phyloP scores from a whole-genome alignment of 306 rosid species.

The Trifolium repens region DNA sequence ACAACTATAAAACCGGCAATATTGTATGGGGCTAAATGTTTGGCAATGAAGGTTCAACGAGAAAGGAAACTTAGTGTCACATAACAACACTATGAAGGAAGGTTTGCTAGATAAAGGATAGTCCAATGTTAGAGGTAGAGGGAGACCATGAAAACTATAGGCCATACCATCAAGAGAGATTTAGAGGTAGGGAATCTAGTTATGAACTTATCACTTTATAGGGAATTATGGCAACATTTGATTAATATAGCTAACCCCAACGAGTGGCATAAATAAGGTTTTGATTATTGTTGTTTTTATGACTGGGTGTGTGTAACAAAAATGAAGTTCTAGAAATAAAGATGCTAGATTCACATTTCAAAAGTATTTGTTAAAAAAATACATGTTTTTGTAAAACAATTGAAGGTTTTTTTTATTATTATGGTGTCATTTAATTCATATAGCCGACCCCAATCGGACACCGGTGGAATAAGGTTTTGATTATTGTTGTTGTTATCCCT shows the following conservation, averaged over 20 bases:
- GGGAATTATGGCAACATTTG: background rate
- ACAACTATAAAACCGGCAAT: background rate
- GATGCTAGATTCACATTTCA: slow-evolving; percentile 27
- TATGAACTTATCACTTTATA: background rate
- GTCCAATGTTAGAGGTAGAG: background rate
- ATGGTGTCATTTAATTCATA: background rate
- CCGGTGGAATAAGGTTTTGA: background rate
- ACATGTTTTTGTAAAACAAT: slow-evolving; percentile 15
- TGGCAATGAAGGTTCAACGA: background rate
- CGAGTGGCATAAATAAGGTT: background rate
- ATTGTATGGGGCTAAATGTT: background rate
- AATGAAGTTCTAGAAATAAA: background rate
- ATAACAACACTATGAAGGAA: background rate
- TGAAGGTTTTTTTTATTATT: background rate
- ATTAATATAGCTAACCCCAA: slow-evolving; percentile 1
- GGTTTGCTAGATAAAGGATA: background rate
- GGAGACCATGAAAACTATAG: background rate
- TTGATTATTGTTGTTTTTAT: background rate
- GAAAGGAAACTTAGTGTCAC: background rate
- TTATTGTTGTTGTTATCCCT: background rate
- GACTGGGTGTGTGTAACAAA: background rate
- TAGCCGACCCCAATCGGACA: background rate
- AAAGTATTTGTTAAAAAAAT: slow-evolving; percentile 22
- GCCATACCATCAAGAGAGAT: background rate
- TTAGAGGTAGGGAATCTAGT: background rate